Conservation (phyloP, 805 yeast genomes). For the Metschnikowia borealis region DNA sequence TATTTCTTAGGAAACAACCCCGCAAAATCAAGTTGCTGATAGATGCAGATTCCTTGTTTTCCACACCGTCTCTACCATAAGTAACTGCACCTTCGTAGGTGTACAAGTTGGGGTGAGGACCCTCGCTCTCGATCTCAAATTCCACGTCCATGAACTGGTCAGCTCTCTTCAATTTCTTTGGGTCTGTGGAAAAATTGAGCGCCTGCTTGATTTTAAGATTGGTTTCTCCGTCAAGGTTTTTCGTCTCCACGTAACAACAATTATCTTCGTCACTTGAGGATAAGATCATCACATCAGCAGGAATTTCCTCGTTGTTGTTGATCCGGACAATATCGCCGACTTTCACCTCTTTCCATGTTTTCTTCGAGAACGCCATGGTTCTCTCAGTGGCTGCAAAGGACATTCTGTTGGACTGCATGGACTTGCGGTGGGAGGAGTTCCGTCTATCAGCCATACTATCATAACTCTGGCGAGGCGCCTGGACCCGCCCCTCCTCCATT, state of each 20-base stretch:
- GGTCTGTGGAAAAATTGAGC: constrained; percentile 53
- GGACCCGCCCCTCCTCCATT: neutral
- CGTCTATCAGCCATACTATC: constrained; percentile 24
- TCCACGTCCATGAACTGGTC: constrained; percentile 38
- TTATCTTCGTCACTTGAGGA: constrained; percentile 68
- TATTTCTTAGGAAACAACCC: constrained; percentile 76
- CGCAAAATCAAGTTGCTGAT: constrained; percentile 67
- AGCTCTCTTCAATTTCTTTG: constrained; percentile 38
- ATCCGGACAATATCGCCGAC: constrained; percentile 75
- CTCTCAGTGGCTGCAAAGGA: constrained; percentile 12
- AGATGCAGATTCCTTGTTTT: constrained; percentile 58
- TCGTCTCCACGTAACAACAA: constrained; percentile 73
- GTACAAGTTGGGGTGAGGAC: constrained; percentile 76
- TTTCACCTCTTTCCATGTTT: constrained; percentile 59
- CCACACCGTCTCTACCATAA: constrained; percentile 20
- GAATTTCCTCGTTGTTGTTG: constrained; percentile 72
- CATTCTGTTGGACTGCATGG: constrained; percentile 15
- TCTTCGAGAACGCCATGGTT: constrained; percentile 23
- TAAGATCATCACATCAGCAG: constrained; percentile 66
- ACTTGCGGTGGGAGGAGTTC: constrained; percentile 8
- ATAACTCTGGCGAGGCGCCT: constrained; percentile 26
- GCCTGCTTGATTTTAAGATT: constrained; percentile 67
- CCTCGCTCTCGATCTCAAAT: constrained; percentile 77
- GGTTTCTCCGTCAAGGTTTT: constrained; percentile 81
- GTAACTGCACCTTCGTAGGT: constrained; percentile 66